phyloP scores from a whole-genome alignment of 306 rosid species.

The Cucumis melo region DNA sequence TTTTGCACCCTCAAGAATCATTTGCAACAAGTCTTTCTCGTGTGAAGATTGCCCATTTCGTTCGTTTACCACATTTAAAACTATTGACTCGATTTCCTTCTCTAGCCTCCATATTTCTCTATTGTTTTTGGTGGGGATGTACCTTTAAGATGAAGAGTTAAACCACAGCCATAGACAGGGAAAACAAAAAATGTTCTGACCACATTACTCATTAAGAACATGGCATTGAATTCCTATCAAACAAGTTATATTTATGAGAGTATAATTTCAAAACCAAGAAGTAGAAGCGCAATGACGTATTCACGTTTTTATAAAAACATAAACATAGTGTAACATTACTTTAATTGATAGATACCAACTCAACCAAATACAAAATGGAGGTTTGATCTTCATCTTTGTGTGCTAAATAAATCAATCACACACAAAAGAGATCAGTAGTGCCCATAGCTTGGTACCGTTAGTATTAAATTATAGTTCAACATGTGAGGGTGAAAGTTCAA shows the following conservation, averaged over 20 bases:
- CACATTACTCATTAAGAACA: background rate
- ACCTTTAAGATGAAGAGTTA: conserved; percentile 15
- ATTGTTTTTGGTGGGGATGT: conserved; percentile 43
- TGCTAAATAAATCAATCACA: background rate
- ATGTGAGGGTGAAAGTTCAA: too few relatives aligned
- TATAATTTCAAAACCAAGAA: background rate
- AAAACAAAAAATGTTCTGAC: background rate
- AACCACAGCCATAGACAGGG: background rate
- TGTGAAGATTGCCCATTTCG: conserved; percentile 11
- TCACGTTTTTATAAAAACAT: background rate
- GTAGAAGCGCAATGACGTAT: background rate
- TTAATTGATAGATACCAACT: background rate
- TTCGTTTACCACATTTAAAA: conserved; percentile 27
- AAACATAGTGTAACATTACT: too few relatives aligned
- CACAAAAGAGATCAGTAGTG: too few relatives aligned
- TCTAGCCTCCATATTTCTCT: conserved; percentile 44
- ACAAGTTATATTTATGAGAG: background rate
- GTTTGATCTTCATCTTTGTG: too few relatives aligned
- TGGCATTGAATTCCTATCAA: background rate
- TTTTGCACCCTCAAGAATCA: conserved; percentile 46
- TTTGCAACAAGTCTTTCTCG: conserved; percentile 46
- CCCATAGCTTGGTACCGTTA: too few relatives aligned
- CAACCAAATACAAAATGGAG: background rate
- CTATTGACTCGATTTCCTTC: conserved; percentile 37
- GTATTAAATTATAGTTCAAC: too few relatives aligned